Evolutionary conservation across 108 stramenopile genomes (phyloP).

Genomic region (Bacterosira constricta): DNA sequence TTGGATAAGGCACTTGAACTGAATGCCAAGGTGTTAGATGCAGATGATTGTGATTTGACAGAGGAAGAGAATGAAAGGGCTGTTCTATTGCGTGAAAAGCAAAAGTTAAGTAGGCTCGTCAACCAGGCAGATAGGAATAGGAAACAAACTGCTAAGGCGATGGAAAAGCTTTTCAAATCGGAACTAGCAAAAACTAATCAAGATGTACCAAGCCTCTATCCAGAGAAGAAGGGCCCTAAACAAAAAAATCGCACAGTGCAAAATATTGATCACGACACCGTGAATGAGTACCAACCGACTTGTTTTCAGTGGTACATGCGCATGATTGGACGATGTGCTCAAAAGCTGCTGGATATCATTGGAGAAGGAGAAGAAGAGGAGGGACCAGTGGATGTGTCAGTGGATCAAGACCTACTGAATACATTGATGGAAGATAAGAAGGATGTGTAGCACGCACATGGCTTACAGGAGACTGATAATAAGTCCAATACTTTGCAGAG

Average conservation of each 20-base stretch:
- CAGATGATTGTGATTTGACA: constrained; percentile 3
- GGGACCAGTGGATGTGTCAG: constrained; percentile 3
- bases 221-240: constrained; percentile 17
- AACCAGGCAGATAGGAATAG: constrained; percentile 32
- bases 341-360: constrained; percentile 39
- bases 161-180: constrained; percentile 36
- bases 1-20: constrained; percentile 49
- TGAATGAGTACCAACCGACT: constrained; percentile 3
- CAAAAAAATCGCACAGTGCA: constrained; percentile 7
- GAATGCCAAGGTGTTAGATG: not conserved
- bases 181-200: not conserved
- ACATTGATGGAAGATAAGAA: constrained; percentile 18
- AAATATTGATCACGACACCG: not conserved
- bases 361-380: constrained; percentile 29
- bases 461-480: no score
- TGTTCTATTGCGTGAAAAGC: constrained; percentile 42
- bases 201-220: constrained; percentile 13
- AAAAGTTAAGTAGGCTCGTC: constrained; percentile 34
- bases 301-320: constrained; percentile 47
- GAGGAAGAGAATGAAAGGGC: constrained; percentile 20
- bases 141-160: constrained; percentile 35
- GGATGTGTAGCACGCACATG: no score
- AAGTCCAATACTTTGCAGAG: no score
- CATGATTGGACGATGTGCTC: constrained; percentile 45
- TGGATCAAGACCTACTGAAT: constrained; percentile 20